Conservation (phyloP, 2,329 filamentous ascomycete genomes). For the Ramichloridium luteum region DNA sequence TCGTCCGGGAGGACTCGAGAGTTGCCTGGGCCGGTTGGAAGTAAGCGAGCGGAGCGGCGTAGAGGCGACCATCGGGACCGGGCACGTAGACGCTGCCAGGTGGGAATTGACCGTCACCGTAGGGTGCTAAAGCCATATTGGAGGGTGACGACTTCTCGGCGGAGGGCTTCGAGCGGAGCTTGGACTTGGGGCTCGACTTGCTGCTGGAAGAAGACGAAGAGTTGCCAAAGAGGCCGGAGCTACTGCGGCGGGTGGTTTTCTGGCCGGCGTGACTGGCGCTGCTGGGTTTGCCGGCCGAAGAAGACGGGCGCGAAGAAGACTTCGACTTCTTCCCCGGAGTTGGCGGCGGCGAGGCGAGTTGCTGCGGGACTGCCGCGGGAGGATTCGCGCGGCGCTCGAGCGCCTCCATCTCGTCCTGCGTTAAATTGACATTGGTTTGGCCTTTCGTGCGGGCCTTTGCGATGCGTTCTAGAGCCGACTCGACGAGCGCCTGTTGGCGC, state of each 20-base stretch:
- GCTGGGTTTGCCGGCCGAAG: constrained; percentile 9
- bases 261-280: not conserved
- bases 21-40: not conserved
- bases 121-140: not conserved
- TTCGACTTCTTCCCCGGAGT: constrained; percentile 3
- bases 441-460: constrained; percentile 64
- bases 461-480: constrained; percentile 69
- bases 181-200: not conserved
- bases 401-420: constrained; percentile 66
- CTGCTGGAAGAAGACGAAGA: not conserved
- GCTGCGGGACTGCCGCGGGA: constrained; percentile 10
- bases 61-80: no score
- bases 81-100: no score
- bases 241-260: constrained; percentile 2
- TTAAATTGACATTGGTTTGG: constrained; percentile 67
- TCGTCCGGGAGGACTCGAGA: not conserved
- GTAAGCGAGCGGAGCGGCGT: not conserved
- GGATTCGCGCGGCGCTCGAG: constrained; percentile 58
- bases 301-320: not conserved
- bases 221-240: not conserved
- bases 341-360: constrained; percentile 6
- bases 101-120: not conserved
- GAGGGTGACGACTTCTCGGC: not conserved
- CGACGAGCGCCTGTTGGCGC: constrained; percentile 62
- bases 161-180: not conserved